Conservation (phyloP, 2,329 filamentous ascomycete genomes). For the Talaromyces sp. region DNA sequence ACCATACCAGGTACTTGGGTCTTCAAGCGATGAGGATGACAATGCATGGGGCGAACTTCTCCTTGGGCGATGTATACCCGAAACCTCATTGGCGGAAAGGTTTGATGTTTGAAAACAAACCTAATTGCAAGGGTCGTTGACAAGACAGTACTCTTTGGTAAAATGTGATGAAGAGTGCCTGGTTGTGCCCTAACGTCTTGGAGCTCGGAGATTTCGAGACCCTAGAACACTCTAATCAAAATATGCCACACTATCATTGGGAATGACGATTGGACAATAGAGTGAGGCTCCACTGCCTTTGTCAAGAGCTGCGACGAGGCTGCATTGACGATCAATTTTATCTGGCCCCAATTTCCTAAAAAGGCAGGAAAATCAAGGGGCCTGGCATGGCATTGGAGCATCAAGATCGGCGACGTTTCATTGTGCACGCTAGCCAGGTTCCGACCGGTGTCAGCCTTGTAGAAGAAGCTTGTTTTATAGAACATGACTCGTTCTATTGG, state of each 20-base stretch:
- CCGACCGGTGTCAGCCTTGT: not conserved
- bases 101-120: not conserved
- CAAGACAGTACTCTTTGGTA: not conserved
- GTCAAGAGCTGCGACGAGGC: not conserved
- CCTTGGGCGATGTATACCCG: not conserved
- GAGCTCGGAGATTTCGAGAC: not conserved
- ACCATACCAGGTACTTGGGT: not conserved
- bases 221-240: not conserved
- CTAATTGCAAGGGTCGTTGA: not conserved
- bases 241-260: not conserved
- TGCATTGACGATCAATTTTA: not conserved
- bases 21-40: not conserved
- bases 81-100: not conserved
- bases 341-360: constrained; percentile 6
- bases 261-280: not conserved
- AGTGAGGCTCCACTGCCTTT: not conserved
- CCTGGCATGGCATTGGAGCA: not conserved
- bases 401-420: not conserved
- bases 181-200: not conserved
- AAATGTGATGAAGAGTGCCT: not conserved
- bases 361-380: not conserved
- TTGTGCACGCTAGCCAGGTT: not conserved
- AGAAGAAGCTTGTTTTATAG: not conserved
- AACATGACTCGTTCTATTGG: not conserved
- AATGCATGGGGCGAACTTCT: not conserved